Base-by-base conservation (phyloP, 2,329 filamentous ascomycete species). In the Aspergillus spinulosporus region DNA sequence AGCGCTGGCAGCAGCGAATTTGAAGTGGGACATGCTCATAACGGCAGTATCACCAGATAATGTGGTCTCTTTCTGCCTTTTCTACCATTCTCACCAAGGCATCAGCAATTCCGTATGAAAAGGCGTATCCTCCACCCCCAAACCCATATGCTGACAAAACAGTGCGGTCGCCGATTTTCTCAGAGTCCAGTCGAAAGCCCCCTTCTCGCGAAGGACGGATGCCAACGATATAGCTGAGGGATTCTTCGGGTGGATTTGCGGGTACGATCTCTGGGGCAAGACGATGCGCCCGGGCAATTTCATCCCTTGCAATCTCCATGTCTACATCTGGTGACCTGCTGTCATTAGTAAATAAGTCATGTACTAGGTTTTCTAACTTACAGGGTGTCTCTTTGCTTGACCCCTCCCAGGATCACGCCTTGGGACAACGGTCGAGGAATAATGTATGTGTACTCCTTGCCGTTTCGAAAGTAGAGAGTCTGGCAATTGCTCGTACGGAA, bases 371-470 rank as follows among this genome's bases (percentile, higher is more conserved):
- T 12, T 4, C 36, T 11, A 47, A 58, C 67, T 54, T 57, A 74
- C 71, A 73, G 54, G n/a, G 66, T 66, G 15, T 66, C 68, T 46
- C 62, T 59, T 49, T 74, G 68, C 42, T 72, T 73, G 44, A 73
- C 68, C 1, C 72, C 72, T 11, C 72, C 72, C 4, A 74, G 49
- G 0, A 74, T 62, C 3, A 74, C 63, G 3, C 70, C 72, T 2
- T 65, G 56, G 1, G 72, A 70, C 7, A 66, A 43, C 2, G 72
- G 70, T n/a, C 72, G 69, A 21, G 72, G 72, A 9, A 74, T 73
- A 28, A 74, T 63, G 58, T 74, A 74, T 21, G 72, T 74, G 48
- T 74, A 74, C 55, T 74, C 70, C 37, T 66, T 61, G 31, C 72
- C 72, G 51, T 72, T 72, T 1, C 70, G 68, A 40, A 74, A 72